Evolutionary conservation across 768 basidiomycete species (phyloP), one percentile per base, ranked within the genome.

Genomic region (Pleurotus ostreatus): DNA sequence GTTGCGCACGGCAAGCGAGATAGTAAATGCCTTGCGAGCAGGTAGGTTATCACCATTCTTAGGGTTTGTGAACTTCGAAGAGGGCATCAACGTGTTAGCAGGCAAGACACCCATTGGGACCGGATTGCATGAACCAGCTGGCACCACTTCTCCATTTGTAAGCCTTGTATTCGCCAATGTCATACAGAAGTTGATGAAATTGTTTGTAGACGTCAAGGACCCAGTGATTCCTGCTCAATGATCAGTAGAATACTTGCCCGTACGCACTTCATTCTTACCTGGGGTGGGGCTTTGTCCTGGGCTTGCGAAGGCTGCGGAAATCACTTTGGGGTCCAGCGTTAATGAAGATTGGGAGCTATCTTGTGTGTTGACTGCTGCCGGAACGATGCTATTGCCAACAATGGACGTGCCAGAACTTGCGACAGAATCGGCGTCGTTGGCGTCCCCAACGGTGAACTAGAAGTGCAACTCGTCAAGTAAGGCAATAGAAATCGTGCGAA

Each of bases 141-240:
- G 63, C 58, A 80, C 72, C 61, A 78, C 81, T 57, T 74, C 66
- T 34, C 82, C 84, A 65, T 84, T 73, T 45, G 83, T 84, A 63
- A 85, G 70, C 13, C 78, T 78, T 45, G 75, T 66, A 52, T 77
- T 68, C 48, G 71, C 66, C 6, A 69, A 67, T 9, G 72, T 74
- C 38, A 73, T 61, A 63, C 81, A 84, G 65, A 76, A 78, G 72
- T 82, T 80, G 72, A 81, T 79, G 64, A 81, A 86, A 71, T 86
- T 86, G 72, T 86, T 84, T 16, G 66, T 71, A 9, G 79, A 80
- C 1, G 80, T 80, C 49, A 78, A 65, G 4, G 80, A 83, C 3
- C 78, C 68, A 54, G 77, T 78, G 65, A 82, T 79, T 38, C 80
- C 80, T 64, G 65, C n/a, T 2, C 8, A 49, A 2, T 47, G 15